Conservation (phyloP, 2,329 filamentous ascomycete species). For the Hypoxylon sp. region DNA sequence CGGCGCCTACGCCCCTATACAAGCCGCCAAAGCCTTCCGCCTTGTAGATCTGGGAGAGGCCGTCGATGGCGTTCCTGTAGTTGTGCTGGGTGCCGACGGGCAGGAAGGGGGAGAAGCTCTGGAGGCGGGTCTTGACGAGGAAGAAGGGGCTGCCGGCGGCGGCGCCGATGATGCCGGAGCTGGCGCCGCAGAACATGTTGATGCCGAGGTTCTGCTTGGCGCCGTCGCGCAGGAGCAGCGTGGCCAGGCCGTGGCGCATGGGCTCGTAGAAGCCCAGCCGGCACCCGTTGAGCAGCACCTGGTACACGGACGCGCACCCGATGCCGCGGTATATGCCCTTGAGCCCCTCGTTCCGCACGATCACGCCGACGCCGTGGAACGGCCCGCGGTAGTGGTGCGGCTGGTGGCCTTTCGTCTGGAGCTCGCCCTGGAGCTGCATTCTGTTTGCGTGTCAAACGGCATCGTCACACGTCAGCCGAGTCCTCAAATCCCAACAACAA, state of each 20-base stretch:
- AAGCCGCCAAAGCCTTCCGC: slow-evolving; percentile 84
- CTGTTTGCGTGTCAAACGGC: slow-evolving; percentile 60
- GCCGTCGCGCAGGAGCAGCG: slow-evolving; percentile 78
- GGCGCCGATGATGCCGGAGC: slow-evolving; percentile 90
- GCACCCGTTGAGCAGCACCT: slow-evolving; percentile 96
- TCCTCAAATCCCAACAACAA: not conserved
- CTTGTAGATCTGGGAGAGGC: slow-evolving; percentile 82
- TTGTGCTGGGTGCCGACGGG: slow-evolving; percentile 97
- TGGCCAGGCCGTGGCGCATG: slow-evolving; percentile 80
- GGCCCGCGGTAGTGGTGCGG: slow-evolving; percentile 92
- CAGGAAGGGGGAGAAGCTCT: slow-evolving; percentile 92
- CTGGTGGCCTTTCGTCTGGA: slow-evolving; percentile 87
- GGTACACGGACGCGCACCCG: slow-evolving; percentile 94
- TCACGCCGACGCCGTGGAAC: slow-evolving; percentile 90
- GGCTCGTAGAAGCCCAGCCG: slow-evolving; percentile 98
- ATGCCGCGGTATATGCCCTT: slow-evolving; percentile 89
- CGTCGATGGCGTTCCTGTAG: slow-evolving; percentile 89
- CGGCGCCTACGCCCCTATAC: slow-evolving; percentile 91
- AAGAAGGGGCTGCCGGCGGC: slow-evolving; percentile 97
- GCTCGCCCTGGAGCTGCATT: slow-evolving; percentile 95
- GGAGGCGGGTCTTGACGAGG: slow-evolving; percentile 94
- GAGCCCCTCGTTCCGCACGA: slow-evolving; percentile 90
- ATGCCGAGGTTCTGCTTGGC: slow-evolving; percentile 87
- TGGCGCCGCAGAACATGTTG: slow-evolving; percentile 94
- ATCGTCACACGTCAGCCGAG: slow-evolving; percentile 30